Base-by-base conservation (phyloP, 495 filamentous ascomycete genomes). In the Penicillium chermesinum region DNA sequence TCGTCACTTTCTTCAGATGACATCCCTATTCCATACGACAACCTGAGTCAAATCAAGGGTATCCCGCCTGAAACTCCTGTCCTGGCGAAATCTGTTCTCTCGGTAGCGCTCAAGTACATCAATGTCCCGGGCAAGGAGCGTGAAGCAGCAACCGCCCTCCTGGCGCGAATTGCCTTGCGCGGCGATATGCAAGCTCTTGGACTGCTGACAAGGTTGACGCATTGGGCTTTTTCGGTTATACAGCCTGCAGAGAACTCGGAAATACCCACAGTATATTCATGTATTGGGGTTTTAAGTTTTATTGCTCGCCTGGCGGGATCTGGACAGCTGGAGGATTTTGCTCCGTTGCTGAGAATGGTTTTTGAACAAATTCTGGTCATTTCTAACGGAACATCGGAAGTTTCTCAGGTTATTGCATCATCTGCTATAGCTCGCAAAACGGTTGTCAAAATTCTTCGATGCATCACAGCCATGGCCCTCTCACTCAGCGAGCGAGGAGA, bases 171-270 rank as follows among this genome's bases (percentile, higher is more conserved):
- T 15, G 77, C 82, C n/a, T 74, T 91, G 50, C 79, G 94, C 14
- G 80, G 78, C 33, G 93, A 99, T 63, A 96, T 97, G 91, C 83
- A 87, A 61, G 69, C 78, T 32, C 59, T 90, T 12, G 83, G 86
- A 2, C 70, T 96, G 1, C 70, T 94, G 25, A 67, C 78, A 12
- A 68, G 72, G 0, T 58, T 91, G 17, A 75, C 87, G 3, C 54
- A 75, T 2, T 91, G 88, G 85, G 80, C 87, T 10, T 65, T 95
- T 17, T 56, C 58, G 2, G 71, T 70, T 12, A 66, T 93, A 2
- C 61, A 71, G 8, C 72, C 73, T 4, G 49, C 48, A 14, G 53
- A 54, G 9, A 47, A 63, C 9, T 47, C 48, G 2, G 66, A 66
- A 21, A 69, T 56, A 20, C 61, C 56, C 21, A 66, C 62, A 54